phyloP scores from a whole-genome alignment of 306 rosid genomes.

The Acacia acuminata region DNA sequence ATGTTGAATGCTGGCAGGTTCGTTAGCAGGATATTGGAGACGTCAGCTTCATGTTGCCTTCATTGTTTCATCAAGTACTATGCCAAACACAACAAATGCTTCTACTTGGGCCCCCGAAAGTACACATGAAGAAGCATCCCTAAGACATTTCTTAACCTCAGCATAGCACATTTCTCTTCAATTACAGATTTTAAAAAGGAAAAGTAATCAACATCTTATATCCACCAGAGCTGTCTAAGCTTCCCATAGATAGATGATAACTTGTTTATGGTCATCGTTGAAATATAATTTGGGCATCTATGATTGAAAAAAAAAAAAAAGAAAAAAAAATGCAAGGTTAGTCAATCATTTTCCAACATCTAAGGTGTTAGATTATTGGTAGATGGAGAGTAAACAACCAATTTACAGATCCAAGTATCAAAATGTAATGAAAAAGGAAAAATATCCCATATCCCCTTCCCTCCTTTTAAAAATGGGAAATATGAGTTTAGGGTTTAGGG shows the following conservation, averaged over 20 bases:
- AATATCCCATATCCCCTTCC: not conserved
- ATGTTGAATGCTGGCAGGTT: conserved; percentile 14
- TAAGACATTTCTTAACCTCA: conserved; percentile 15
- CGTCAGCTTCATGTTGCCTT: not conserved
- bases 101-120: conserved; percentile 1
- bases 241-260: not conserved
- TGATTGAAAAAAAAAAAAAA: too few relatives aligned
- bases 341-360: not conserved
- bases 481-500: not conserved
- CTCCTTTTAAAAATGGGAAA: not conserved
- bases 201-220: not conserved
- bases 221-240: conserved; percentile 7
- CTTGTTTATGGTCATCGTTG: not conserved
- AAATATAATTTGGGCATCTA: conserved; percentile 12
- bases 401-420: too few relatives aligned
- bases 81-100: not conserved
- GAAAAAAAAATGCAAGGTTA: not conserved
- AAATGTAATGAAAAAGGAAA: too few relatives aligned
- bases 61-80: not conserved
- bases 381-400: too few relatives aligned
- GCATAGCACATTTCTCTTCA: conserved; percentile 17
- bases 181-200: not conserved
- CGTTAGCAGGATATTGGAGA: conserved; percentile 20
- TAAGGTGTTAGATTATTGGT: not conserved
- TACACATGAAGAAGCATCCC: conserved; percentile 1